These are phyloP conservation scores for Cercospora brassicicola DNA, from an alignment of 2,329 filamentous ascomycete genomes.

Conservation along the genomic window DNA sequence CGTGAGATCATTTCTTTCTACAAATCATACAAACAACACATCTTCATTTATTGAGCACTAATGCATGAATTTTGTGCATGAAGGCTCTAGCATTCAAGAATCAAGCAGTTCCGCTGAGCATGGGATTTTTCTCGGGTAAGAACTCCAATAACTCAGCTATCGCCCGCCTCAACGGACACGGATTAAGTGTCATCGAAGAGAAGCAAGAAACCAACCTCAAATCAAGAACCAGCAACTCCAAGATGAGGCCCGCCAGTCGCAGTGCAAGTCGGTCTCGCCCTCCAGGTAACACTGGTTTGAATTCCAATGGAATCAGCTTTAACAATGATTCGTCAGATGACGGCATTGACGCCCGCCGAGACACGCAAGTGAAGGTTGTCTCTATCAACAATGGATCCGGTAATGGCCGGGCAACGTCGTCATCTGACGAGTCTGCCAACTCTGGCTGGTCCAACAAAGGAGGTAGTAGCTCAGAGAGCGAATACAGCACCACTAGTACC, in stretches of 20 bases:
- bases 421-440: slow-evolving; percentile 20
- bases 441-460: slow-evolving; percentile 24
- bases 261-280: slow-evolving; percentile 21
- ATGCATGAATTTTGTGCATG: slow-evolving; percentile 15
- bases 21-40: background rate
- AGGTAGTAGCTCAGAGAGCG: slow-evolving; percentile 21
- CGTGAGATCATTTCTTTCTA: slow-evolving; percentile 1
- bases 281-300: slow-evolving; percentile 23
- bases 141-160: slow-evolving; percentile 19
- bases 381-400: slow-evolving; percentile 20
- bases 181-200: slow-evolving; percentile 23
- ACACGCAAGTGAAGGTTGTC: slow-evolving; percentile 20
- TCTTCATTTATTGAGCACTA: slow-evolving; percentile 4
- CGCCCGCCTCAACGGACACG: slow-evolving; percentile 13
- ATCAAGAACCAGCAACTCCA: slow-evolving; percentile 18
- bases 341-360: slow-evolving; percentile 17
- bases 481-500: slow-evolving; percentile 22
- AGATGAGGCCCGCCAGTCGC: slow-evolving; percentile 18
- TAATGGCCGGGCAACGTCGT: slow-evolving; percentile 16
- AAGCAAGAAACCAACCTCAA: slow-evolving; percentile 17
- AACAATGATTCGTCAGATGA: slow-evolving; percentile 23
- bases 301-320: slow-evolving; percentile 26
- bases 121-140: slow-evolving; percentile 22
- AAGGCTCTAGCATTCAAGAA: slow-evolving; percentile 21
- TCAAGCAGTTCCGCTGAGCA: slow-evolving; percentile 25